A percentile compares a stretch with the other conserved stretches of the same genome.
These are phyloP conservation scores for Bathelium albidoporum DNA, from an alignment of 495 filamentous ascomycete genomes.

Conservation along the genomic window DNA sequence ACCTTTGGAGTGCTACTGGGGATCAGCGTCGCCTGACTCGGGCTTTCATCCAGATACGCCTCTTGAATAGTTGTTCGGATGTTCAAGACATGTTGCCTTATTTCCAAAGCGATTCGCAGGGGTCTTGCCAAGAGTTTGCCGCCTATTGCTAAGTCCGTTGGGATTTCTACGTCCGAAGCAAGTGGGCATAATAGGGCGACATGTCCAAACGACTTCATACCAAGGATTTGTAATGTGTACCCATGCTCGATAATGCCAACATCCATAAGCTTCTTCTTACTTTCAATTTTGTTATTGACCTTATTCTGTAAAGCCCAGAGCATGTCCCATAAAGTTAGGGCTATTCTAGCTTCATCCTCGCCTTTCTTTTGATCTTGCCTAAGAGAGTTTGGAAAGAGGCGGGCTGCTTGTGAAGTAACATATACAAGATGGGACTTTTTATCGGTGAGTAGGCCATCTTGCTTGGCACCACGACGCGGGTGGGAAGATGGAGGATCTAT, in stretches of 20 bases:
- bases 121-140: not conserved
- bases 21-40: not conserved
- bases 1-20: not conserved
- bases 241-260: not conserved
- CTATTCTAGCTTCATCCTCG: not conserved
- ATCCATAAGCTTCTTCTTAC: not conserved
- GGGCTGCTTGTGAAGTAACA: not conserved
- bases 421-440: not conserved
- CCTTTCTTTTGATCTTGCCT: not conserved
- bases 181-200: not conserved
- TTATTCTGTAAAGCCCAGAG: not conserved
- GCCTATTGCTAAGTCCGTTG: not conserved
- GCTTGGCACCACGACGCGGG: not conserved
- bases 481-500: not conserved
- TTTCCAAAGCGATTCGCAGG: not conserved
- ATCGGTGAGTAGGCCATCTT: not conserved
- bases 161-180: not conserved
- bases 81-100: not conserved
- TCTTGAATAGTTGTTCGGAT: not conserved
- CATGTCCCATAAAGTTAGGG: not conserved
- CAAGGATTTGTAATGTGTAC: not conserved
- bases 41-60: not conserved
- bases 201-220: not conserved
- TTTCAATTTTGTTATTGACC: not conserved
- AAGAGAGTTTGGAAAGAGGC: not conserved